Conservation (phyloP, 805 yeast species). For the Candida insectorum region DNA sequence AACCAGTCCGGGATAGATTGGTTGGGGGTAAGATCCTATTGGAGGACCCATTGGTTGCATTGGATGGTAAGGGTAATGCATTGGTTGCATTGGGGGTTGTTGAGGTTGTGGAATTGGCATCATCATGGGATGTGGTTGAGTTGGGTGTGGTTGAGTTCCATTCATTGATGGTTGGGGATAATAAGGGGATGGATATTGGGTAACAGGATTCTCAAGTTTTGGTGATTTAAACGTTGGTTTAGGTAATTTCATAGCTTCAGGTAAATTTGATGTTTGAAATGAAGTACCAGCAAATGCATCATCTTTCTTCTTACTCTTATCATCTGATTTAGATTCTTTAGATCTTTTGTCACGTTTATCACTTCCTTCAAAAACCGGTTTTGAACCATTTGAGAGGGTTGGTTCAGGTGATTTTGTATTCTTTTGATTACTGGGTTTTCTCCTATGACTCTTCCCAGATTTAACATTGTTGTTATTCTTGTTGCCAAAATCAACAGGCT, state of each 20-base stretch:
- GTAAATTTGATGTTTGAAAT: conserved; percentile 54
- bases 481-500: no score
- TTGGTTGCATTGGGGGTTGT: neutral
- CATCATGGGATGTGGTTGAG: neutral
- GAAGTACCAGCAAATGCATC: conserved; percentile 54
- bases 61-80: neutral
- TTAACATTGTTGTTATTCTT: no score
- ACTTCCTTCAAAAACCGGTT: neutral
- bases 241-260: conserved; percentile 53
- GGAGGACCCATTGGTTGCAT: neutral
- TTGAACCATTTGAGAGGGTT: neutral
- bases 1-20: conserved; percentile 6
- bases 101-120: conserved; percentile 2
- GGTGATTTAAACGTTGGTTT: conserved; percentile 46
- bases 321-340: conserved; percentile 1
- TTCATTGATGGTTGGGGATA: conserved; percentile 6
- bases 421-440: neutral
- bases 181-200: conserved; percentile 25
- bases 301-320: conserved; percentile 7
- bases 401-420: neutral
- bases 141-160: conserved; percentile 1
- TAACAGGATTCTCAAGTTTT: conserved; percentile 24
- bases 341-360: neutral
- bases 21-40: conserved; percentile 1
- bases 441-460: no score